Evolutionary conservation across 2,329 filamentous ascomycete genomes (phyloP), one percentile per base, ranked within the genome.

Genomic region (Diplodia mutila): DNA sequence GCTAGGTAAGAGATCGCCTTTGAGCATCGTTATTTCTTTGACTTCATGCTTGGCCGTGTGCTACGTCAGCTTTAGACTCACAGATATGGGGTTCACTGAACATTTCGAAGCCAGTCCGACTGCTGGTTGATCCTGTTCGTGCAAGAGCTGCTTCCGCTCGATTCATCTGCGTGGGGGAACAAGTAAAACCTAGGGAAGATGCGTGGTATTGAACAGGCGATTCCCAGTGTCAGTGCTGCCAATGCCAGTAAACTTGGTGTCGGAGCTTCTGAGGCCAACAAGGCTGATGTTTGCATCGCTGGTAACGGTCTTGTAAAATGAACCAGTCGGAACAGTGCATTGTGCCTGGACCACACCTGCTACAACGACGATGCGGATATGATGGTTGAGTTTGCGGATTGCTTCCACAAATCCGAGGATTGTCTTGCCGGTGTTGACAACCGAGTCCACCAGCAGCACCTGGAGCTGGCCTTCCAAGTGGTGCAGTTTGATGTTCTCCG

Each of bases 161-260:
- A 29, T 29, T 29, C 27, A 29, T 29, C 27, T 29, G 27, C 27
- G 27, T 29, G 3, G 27, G 27, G 27, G 27, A 29, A 29, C 27
- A 29, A 29, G 27, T 29, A 29, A 29, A 49, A 54, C 37, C 77
- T 69, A 81, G 54, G 72, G 71, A 59, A 86, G 69, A 70, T 84
- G 75, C 4, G 82, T 85, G 0, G 85, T 89, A 72, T 88, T 88
- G 73, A 88, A 89, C 2, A 89, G 76, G 4, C 86, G 81, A 69
- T 89, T 84, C 0, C 86, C 86, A 0, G 86, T 90, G 72, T 90
- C 87, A 0, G 84, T 88, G 0, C 55, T 73, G 0, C 84, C 83
- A 0, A 69, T 80, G 0, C 86, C 86, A 0, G 77, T 85, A 73
- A 82, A 89, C 71, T 84, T 84, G 61, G 87, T 90, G 0, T 84